Evolutionary conservation across 2,329 filamentous ascomycete genomes (phyloP), one percentile per base, ranked within the genome.

Genomic region (Akanthomyces muscarius): DNA sequence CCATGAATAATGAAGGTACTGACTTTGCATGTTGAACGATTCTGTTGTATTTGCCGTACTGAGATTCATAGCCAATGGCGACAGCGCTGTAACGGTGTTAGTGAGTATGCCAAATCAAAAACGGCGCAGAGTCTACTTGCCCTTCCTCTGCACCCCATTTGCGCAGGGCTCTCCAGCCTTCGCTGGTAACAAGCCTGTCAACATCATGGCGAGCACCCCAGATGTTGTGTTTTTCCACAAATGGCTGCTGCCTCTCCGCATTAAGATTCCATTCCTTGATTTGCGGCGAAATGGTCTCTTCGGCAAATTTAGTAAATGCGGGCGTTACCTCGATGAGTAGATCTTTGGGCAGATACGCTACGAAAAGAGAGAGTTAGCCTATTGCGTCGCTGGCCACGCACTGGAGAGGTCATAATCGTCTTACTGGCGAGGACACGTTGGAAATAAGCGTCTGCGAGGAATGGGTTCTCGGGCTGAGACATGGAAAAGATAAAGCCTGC

Each of bases 121-220:
- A 11, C 33, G 3, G 28, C 4, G 14, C 11, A 1, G 2, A 2
- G 21, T 3, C 21, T 36, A 42, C 58, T 8, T 57, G 61, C 64
- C 64, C 64, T 59, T 65, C 48, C 14, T 50, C 28, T 8, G 50
- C 55, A 5, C 64, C 64, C 64, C 64, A 65, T 57, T 54, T 51
- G 5, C 61, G 61, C 5, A 65, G 57, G 13, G 36, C n/a, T 47
- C 54, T 54, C 64, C 64, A 65, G 30, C 64, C 64, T 16, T 65
- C 61, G 51, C 64, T 65, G 1, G 64, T 65, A 2, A 65, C 51
- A n/a, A 65, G 61, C n/a, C 56, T 57, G 45, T 65, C 64, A 8
- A 61, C 61, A 14, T 61, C 56, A 48, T 65, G 61, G 4, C 61
- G 42, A 14, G 48, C 63, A 6, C 64, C 64, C 64, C 64, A 66